Evolutionary conservation across 2,329 filamentous ascomycete species (phyloP).

Genomic region (Fusarium sp.): DNA sequence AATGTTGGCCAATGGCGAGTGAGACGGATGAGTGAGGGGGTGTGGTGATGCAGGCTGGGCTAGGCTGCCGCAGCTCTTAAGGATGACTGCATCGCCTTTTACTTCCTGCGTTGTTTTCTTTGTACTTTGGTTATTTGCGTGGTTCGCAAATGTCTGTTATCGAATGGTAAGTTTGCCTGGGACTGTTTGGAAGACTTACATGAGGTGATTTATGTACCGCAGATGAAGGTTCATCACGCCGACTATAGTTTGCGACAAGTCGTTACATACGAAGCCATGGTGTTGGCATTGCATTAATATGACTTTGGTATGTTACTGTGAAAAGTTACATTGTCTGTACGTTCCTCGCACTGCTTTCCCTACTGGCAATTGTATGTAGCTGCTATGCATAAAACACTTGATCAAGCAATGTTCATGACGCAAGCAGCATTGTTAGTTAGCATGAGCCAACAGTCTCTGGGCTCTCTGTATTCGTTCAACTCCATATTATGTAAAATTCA

Average conservation of each 20-base stretch:
- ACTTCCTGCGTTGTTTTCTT: constrained; percentile 33
- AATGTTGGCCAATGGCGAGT: constrained; percentile 31
- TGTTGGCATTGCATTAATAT: background rate
- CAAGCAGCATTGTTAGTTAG: background rate
- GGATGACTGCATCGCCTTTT: constrained; percentile 30
- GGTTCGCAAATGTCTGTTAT: constrained; percentile 29
- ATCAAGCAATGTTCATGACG: background rate
- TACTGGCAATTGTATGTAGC: constrained; percentile 1
- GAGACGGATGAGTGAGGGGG: constrained; percentile 20
- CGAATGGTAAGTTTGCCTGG: background rate
- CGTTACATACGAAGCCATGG: background rate
- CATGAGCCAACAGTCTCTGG: background rate
- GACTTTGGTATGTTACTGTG: background rate
- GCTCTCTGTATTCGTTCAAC: background rate
- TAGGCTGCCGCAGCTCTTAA: constrained; percentile 42
- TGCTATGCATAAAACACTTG: background rate
- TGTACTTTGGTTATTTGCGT: background rate
- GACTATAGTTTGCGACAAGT: background rate
- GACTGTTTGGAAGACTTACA: background rate
- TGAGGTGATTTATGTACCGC: background rate
- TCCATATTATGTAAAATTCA: too few species aligned
- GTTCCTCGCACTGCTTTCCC: constrained; percentile 11
- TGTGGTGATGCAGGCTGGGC: constrained; percentile 41
- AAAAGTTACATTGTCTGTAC: background rate
- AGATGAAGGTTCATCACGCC: background rate